Conservation (phyloP, 345 rosid genomes). For the Psidium friedrichsthalianum region DNA sequence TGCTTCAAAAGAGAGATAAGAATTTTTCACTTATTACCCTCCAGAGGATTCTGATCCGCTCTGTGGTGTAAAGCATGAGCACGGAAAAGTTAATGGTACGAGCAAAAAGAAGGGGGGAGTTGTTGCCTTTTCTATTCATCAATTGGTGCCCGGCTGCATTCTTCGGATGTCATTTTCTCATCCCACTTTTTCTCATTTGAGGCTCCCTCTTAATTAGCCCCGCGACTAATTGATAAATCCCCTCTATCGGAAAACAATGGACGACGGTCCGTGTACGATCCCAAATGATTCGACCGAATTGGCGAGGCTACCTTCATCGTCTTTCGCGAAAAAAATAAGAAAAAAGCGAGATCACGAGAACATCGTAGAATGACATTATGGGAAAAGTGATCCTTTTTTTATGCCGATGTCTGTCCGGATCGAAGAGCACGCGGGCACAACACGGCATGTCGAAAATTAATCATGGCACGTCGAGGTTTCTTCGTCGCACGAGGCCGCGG, state of each 20-base stretch:
- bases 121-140: not conserved
- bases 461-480: accelerated
- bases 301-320: too few relatives aligned
- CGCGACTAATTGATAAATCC: not conserved
- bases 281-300: too few relatives aligned
- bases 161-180: not conserved
- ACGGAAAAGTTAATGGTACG: not conserved
- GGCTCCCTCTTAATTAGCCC: not conserved
- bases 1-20: not conserved
- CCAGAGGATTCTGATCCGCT: not conserved
- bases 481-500: not conserved
- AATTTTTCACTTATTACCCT: not conserved
- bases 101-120: not conserved
- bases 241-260: not conserved
- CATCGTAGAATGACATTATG: accelerated
- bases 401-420: not conserved
- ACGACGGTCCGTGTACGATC: too few relatives aligned
- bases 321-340: too few relatives aligned
- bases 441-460: not conserved
- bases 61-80: not conserved
- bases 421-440: accelerated
- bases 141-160: not conserved
- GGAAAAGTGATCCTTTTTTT: not conserved
- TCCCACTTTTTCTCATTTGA: not conserved
- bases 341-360: too few relatives aligned